phyloP scores from a whole-genome alignment of 768 basidiomycete species.

The Suillus subaureus region DNA sequence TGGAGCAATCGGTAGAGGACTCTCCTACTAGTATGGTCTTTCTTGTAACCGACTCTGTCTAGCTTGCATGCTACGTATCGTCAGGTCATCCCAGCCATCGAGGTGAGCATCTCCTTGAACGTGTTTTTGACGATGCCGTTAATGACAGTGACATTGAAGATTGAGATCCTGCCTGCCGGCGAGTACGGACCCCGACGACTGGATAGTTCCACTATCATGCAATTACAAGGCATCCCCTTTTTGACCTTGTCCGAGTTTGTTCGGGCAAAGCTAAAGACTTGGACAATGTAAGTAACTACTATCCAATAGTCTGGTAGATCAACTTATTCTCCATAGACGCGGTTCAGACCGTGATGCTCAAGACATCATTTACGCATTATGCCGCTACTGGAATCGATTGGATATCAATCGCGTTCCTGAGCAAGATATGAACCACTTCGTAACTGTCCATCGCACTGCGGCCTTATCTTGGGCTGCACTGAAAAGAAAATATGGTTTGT shows the following conservation, averaged over 20 bases:
- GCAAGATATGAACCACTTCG: constrained; percentile 82
- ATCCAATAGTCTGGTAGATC: constrained; percentile 16
- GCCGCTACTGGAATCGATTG: constrained; percentile 78
- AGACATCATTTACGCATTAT: constrained; percentile 72
- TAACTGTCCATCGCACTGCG: constrained; percentile 57
- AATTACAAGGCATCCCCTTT: constrained; percentile 73
- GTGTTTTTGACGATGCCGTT: not conserved
- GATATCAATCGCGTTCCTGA: constrained; percentile 88
- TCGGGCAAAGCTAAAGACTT: constrained; percentile 80
- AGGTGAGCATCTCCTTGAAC: constrained; percentile 45
- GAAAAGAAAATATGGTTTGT: constrained; percentile 73
- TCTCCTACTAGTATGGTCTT: constrained; percentile 3
- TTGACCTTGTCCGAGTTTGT: constrained; percentile 85
- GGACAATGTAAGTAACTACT: constrained; percentile 65
- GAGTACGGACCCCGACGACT: constrained; percentile 79
- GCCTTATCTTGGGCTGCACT: constrained; percentile 75
- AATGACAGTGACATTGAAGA: constrained; percentile 41
- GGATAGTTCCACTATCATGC: constrained; percentile 67
- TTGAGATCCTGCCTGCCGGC: constrained; percentile 82
- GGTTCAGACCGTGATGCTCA: constrained; percentile 72
- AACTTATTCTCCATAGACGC: constrained; percentile 47
- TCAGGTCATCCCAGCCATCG: constrained; percentile 74
- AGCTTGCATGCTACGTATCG: constrained; percentile 80
- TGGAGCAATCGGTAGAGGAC: constrained; percentile 77
- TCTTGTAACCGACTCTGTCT: constrained; percentile 18